Percentiles rank a stretch among this genome's conserved stretches.
phyloP scores from a whole-genome alignment of 108 stramenopile species.

The Cyclotella sp. region DNA sequence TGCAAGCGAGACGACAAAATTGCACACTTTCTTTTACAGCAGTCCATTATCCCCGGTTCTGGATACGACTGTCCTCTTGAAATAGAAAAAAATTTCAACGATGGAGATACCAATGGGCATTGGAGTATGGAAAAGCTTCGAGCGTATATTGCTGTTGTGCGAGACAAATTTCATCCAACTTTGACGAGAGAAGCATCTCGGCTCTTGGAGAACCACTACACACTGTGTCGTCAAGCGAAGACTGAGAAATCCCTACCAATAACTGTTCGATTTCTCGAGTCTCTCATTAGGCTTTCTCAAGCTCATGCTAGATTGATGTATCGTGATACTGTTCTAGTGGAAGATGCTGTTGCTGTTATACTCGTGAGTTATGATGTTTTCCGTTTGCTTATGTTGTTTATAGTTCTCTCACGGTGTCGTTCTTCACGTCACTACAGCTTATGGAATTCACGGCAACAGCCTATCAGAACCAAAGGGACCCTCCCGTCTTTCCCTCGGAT shows the following conservation, averaged over 20 bases:
- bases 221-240: conserved; percentile 63
- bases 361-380: conserved; percentile 45
- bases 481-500: neutral
- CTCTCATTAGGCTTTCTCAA: conserved; percentile 92
- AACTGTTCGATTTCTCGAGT: conserved; percentile 94
- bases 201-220: conserved; percentile 87
- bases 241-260: conserved; percentile 67
- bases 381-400: too few relatives aligned
- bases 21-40: conserved; percentile 87
- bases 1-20: conserved; percentile 76
- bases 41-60: conserved; percentile 75
- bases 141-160: conserved; percentile 90
- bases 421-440: too few relatives aligned
- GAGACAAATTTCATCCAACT: conserved; percentile 78
- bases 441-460: conserved; percentile 78
- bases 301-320: conserved; percentile 96
- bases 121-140: conserved; percentile 90
- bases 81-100: conserved; percentile 24
- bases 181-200: conserved; percentile 74
- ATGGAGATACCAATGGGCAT: conserved; percentile 48
- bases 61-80: conserved; percentile 41
- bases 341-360: conserved; percentile 88
- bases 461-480: conserved; percentile 4
- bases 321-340: conserved; percentile 70
- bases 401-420: too few relatives aligned